Conservation (phyloP, 441 rosid species). For the Arabidopsis lyrata region DNA sequence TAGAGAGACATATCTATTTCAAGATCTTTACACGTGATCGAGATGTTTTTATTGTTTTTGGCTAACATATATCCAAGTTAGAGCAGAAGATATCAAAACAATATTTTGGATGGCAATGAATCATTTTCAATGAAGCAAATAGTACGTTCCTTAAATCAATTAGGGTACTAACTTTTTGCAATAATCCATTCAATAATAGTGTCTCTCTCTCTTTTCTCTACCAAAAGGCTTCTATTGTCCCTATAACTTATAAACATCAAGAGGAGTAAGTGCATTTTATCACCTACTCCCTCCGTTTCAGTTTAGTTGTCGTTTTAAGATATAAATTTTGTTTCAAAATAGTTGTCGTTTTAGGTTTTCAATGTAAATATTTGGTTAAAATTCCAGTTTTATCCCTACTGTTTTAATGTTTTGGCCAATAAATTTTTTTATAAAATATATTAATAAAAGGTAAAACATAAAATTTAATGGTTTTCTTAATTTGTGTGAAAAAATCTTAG, state of each 20-base stretch:
- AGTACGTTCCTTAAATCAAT: not conserved
- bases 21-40: conserved; percentile 26
- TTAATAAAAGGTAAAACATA: no score
- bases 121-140: not conserved
- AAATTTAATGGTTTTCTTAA: no score
- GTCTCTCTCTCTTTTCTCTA: not conserved
- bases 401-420: no score
- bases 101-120: not conserved
- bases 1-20: conserved; percentile 12
- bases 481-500: no score
- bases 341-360: no score
- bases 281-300: no score
- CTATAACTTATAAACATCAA: not conserved
- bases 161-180: not conserved
- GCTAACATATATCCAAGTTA: not conserved
- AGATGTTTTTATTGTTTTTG: conserved; percentile 1
- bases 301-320: no score
- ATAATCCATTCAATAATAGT: not conserved
- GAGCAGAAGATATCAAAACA: not conserved
- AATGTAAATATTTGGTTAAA: no score
- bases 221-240: not conserved
- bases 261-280: not conserved
- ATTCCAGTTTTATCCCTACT: no score
- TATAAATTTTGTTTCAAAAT: no score
- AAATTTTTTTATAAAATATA: no score